These are phyloP conservation scores for Aspergillus biplanus DNA, from an alignment of 495 filamentous ascomycete genomes.

Conservation along the genomic window DNA sequence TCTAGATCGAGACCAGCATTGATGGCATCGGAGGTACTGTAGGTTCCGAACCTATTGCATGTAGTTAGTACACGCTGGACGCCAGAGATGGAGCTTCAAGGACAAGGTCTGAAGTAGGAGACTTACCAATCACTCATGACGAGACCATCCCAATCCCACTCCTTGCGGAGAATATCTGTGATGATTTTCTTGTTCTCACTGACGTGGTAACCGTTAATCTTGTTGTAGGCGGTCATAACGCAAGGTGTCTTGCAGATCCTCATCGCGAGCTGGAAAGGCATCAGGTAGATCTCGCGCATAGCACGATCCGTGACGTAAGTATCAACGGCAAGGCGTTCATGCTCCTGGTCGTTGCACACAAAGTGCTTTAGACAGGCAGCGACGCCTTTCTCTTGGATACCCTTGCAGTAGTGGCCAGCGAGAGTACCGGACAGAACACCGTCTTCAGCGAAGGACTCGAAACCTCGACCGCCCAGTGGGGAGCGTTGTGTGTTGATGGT, in stretches of 20 bases:
- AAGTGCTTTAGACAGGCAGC: slow-evolving; percentile 80
- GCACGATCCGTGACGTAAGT: slow-evolving; percentile 70
- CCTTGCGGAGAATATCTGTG: slow-evolving; percentile 65
- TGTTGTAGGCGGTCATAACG: slow-evolving; percentile 79
- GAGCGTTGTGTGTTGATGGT: slow-evolving; percentile 80
- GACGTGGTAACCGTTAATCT: slow-evolving; percentile 71
- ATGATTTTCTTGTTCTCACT: slow-evolving; percentile 68
- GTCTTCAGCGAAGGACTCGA: slow-evolving; percentile 82
- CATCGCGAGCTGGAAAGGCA: slow-evolving; percentile 74
- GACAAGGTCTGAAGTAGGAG: neutral
- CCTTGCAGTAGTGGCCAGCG: slow-evolving; percentile 67
- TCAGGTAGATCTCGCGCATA: slow-evolving; percentile 74
- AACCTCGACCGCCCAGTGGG: slow-evolving; percentile 76
- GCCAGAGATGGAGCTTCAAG: no score
- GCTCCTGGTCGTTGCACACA: slow-evolving; percentile 81
- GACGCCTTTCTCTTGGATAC: slow-evolving; percentile 71
- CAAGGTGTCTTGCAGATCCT: slow-evolving; percentile 65
- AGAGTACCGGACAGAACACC: slow-evolving; percentile 70
- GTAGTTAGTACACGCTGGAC: neutral
- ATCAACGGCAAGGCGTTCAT: slow-evolving; percentile 68
- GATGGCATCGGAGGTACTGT: slow-evolving; percentile 67
- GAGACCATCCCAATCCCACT: slow-evolving; percentile 73
- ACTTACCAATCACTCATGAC: slow-evolving; percentile 75
- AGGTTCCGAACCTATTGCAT: slow-evolving; percentile 58
- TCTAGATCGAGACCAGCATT: slow-evolving; percentile 74